phyloP scores from a whole-genome alignment of 2,329 filamentous ascomycete genomes.

The Sclerotinia nivalis region DNA sequence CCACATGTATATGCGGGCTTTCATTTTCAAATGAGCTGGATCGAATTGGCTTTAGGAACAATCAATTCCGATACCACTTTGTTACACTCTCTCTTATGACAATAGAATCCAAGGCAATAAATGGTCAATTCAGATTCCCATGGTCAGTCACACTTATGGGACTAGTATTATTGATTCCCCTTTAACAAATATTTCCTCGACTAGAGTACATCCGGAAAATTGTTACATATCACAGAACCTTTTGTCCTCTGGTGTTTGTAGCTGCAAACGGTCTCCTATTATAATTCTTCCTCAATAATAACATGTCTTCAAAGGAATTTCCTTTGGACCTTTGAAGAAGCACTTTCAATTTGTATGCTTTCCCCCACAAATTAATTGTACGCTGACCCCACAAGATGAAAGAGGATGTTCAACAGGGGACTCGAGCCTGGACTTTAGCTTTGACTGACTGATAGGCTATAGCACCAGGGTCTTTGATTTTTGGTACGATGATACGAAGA shows the following conservation, averaged over 20 bases:
- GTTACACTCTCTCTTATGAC: background rate
- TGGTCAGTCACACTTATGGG: background rate
- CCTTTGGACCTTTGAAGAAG: constrained; percentile 15
- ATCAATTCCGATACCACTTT: background rate
- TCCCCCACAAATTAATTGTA: constrained; percentile 5
- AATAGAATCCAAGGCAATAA: background rate
- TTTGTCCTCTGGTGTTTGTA: background rate
- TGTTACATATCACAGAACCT: background rate
- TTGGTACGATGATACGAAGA: background rate
- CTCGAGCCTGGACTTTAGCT: constrained; percentile 13
- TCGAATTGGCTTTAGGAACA: background rate
- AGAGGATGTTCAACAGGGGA: constrained; percentile 19
- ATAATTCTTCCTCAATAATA: background rate
- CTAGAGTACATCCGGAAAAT: background rate
- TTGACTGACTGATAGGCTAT: background rate
- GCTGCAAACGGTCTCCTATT: background rate
- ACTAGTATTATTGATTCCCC: no score
- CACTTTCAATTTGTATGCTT: background rate
- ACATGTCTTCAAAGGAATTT: background rate
- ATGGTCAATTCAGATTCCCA: background rate
- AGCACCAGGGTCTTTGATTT: background rate
- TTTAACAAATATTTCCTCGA: background rate
- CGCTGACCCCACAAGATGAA: constrained; percentile 7
- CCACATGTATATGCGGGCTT: no score
- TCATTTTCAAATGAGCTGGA: background rate